Percentiles rank a stretch among this genome's conserved stretches.
Conservation (phyloP, 78 protist genomes). For the Dictyostelium brefeldianum region DNA sequence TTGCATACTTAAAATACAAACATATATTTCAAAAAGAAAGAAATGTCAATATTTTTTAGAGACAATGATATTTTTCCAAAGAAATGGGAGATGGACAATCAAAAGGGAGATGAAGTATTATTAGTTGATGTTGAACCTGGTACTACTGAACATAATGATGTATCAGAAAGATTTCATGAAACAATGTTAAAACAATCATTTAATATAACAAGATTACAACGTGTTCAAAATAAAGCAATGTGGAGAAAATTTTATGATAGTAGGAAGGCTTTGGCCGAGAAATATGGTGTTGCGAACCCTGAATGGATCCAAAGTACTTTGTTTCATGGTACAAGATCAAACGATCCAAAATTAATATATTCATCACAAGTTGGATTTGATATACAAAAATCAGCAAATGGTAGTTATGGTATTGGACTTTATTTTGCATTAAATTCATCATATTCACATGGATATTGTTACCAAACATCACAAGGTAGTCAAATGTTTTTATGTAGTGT, state of each 20-base stretch:
- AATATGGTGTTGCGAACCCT: background rate
- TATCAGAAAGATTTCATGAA: background rate
- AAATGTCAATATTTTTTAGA: too few species aligned
- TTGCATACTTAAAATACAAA: too few species aligned
- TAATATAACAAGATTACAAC: background rate
- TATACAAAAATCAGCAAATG: background rate
- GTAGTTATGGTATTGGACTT: slow-evolving; percentile 1
- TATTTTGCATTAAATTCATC: slow-evolving; percentile 19
- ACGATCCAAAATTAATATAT: background rate
- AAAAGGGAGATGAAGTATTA: background rate
- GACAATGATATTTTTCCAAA: background rate
- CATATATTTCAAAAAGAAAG: too few species aligned
- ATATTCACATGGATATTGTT: background rate
- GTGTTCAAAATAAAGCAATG: slow-evolving; percentile 5
- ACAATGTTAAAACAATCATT: background rate
- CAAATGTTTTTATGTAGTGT: slow-evolving; percentile 42
- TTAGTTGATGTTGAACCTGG: background rate
- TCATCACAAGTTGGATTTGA: slow-evolving; percentile 10
- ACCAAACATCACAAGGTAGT: background rate
- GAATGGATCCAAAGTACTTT: background rate
- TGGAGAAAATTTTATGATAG: background rate
- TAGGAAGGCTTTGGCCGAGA: background rate
- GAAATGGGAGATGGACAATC: background rate
- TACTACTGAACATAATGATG: background rate
- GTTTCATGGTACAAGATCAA: slow-evolving; percentile 12